Conservation (phyloP, 805 yeast genomes). For the Cyberlindnera maritima region DNA sequence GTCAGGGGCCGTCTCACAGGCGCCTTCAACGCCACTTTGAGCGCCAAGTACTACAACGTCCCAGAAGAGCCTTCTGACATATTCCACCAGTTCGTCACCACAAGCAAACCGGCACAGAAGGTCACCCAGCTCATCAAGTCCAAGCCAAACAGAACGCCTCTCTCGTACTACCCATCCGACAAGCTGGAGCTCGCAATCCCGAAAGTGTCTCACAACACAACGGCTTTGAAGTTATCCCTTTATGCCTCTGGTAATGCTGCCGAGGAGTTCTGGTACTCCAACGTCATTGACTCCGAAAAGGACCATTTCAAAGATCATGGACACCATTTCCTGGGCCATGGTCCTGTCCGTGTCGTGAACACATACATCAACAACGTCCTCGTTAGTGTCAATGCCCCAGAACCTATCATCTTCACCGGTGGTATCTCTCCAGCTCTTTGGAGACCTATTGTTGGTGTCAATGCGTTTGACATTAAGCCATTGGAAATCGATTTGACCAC, state of each 20-base stretch:
- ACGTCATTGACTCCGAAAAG: constrained; percentile 47
- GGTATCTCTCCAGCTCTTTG: constrained; percentile 79
- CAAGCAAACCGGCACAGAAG: constrained; percentile 22
- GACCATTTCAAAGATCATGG: constrained; percentile 39
- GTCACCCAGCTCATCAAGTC: constrained; percentile 18
- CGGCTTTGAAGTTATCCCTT: constrained; percentile 48
- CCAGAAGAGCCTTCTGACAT: constrained; percentile 19
- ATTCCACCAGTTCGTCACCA: constrained; percentile 19
- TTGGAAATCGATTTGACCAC: constrained; percentile 70
- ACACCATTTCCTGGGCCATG: constrained; percentile 52
- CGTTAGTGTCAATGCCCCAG: constrained; percentile 63
- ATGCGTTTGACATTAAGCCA: constrained; percentile 73
- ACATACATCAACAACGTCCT: constrained; percentile 58
- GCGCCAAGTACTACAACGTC: constrained; percentile 47
- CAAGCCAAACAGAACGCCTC: constrained; percentile 37
- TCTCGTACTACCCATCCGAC: constrained; percentile 43
- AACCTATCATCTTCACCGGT: constrained; percentile 76
- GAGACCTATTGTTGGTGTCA: constrained; percentile 73
- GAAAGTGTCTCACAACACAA: constrained; percentile 49
- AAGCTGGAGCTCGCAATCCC: constrained; percentile 41
- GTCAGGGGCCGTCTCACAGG: constrained; percentile 57
- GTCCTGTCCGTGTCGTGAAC: constrained; percentile 68
- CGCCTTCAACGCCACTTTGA: constrained; percentile 49
- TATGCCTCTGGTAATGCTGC: constrained; percentile 72
- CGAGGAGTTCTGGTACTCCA: constrained; percentile 84